Evolutionary conservation across 2,329 filamentous ascomycete genomes (phyloP), one percentile per base, ranked within the genome.

Genomic region (Trichoderma aggressivum): DNA sequence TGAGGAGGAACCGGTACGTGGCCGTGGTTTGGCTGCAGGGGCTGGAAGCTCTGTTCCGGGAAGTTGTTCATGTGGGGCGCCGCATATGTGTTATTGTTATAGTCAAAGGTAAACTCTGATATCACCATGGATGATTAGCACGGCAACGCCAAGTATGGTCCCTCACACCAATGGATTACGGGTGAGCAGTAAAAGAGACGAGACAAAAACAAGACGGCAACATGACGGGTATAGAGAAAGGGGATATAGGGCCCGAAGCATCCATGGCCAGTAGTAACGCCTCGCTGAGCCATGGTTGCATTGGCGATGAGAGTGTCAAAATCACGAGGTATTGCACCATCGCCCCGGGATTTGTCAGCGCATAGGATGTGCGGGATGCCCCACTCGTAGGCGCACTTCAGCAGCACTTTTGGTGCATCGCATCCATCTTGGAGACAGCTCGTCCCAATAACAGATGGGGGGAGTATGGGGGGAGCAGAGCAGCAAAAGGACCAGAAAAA

Each of bases 261-360:
- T 36, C 55, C 58, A 68, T 59, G 64, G 65, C 64, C 65, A 59
- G 47, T 65, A 60, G n/a, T 39, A 62, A 60, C n/a, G 59, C 70
- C 16, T 43, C 50, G 39, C 34, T 61, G 60, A 36, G 36, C n/a
- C 66, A 69, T 53, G 56, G 59, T 43, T 65, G 50, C 65, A 61
- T 63, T 56, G 59, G 28, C 55, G 61, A 55, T 50, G 60, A 64
- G 36, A 70, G 36, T 64, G 61, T 62, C 61, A 61, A 66, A 81
- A 84, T 89, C 87, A 88, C 86, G 86, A 83, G 87, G 80, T 86
- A 89, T 89, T 84, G 86, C 87, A 86, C 84, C 86, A 89, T 89
- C 83, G 80, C 75, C 78, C 32, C 76, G 75, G 78, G 79, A 84
- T 84, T 85, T 83, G 82, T 81, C 81, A 81, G 81, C 79, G 75